Conservation (phyloP, 306 rosid genomes). For the Trifolium pratense region DNA sequence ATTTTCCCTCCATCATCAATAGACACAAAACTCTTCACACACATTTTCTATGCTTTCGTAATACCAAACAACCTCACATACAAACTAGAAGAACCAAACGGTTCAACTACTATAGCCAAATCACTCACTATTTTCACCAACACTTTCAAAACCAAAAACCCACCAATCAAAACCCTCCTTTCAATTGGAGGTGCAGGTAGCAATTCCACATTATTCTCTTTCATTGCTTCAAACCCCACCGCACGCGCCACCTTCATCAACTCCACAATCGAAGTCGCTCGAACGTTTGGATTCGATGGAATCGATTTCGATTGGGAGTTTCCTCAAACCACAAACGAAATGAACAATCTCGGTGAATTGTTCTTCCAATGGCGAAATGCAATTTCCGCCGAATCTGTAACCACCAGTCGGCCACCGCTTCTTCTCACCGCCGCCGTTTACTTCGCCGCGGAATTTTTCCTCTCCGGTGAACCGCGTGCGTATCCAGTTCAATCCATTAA, state of each 20-base stretch:
- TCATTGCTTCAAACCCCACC: constrained; percentile 46
- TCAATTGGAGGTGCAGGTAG: constrained; percentile 61
- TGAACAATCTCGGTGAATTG: constrained; percentile 50
- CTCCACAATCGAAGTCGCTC: constrained; percentile 60
- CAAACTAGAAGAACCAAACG: constrained; percentile 31
- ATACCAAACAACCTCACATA: constrained; percentile 51
- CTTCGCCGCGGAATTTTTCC: constrained; percentile 50
- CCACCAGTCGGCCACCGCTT: constrained; percentile 43
- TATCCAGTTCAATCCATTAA: constrained; percentile 55
- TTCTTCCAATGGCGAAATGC: constrained; percentile 50
- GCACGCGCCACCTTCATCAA: constrained; percentile 63
- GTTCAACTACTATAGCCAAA: constrained; percentile 41
- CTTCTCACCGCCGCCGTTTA: constrained; percentile 75
- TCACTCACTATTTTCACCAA: constrained; percentile 54
- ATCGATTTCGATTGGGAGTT: constrained; percentile 81
- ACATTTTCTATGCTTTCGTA: constrained; percentile 64
- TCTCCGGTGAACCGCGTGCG: constrained; percentile 19
- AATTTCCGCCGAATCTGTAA: constrained; percentile 38
- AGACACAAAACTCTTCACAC: constrained; percentile 70
- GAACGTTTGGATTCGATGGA: constrained; percentile 67
- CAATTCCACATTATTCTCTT: constrained; percentile 42
- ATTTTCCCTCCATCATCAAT: constrained; percentile 65
- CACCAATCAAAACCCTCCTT: constrained; percentile 51
- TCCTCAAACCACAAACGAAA: constrained; percentile 54
- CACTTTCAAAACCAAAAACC: constrained; percentile 42